Evolutionary conservation across 2,329 filamentous ascomycete genomes (phyloP), one percentile per base, ranked within the genome.

Genomic region (Aspergillus spinulosporus): DNA sequence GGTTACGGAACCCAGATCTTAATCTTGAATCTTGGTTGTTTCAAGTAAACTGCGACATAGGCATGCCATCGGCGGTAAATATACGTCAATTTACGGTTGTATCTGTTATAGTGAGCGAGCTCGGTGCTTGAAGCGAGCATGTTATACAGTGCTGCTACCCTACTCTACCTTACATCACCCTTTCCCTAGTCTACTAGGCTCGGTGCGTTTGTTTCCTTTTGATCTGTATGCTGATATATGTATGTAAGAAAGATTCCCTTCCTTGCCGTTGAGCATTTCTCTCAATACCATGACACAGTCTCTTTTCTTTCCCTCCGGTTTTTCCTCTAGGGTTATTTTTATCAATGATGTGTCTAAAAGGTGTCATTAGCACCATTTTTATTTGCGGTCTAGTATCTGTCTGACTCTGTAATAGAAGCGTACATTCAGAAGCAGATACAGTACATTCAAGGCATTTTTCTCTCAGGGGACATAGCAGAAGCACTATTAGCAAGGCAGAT

Each of bases 1-100:
- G 40, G 86, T 97, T 57, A 84, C 90, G 54, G 84, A 88, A 62
- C 67, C 82, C 44, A 84, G 84, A 64, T 42, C 43, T 15, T 54
- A 46, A 44, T 50, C 14, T 32, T 14, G 36, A 42, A 43, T 39
- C 21, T 21, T 21, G 21, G 21, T 21, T 21, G 21, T 21, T 21
- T 21, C 21, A 21, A 21, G 21, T 21, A 21, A 21, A 21, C 8
- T 42, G 14, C n/a, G 8, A 11, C 11, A 12, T 37, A 37, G 8
- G n/a, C n/a, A 12, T 12, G 11, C 9, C 34, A 9, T 37, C 34
- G 34, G 9, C 4, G 34, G 34, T 37, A 37, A 11, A 4, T 40
- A 42, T 46, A 15, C 34, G 46, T 31, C 31, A 5, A n/a, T 44
- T 21, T 21, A 26, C 26, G 15, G 32, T 29, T 42, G 36, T 47